Conservation (phyloP, 2,329 filamentous ascomycete species). For the Chaetothyriales sp. region DNA sequence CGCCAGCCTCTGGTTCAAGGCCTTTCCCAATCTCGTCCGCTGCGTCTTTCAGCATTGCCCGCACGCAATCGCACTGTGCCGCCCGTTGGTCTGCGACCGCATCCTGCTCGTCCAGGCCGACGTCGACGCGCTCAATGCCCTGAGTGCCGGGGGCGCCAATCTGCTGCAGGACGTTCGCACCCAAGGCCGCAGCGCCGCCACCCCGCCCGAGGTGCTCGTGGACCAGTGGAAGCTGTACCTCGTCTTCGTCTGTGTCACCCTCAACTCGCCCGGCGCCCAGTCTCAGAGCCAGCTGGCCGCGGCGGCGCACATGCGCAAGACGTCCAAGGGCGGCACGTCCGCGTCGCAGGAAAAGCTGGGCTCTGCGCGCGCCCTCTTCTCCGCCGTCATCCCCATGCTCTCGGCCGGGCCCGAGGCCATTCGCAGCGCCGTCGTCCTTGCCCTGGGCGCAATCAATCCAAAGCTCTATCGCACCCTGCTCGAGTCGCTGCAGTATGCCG, state of each 20-base stretch:
- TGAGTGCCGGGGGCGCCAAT: conserved; percentile 32
- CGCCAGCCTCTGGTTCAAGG: conserved; percentile 90
- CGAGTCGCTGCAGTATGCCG: conserved; percentile 77
- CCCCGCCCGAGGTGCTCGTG: conserved; percentile 72
- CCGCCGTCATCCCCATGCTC: conserved; percentile 76
- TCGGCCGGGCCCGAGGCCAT: conserved; percentile 68
- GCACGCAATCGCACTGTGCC: conserved; percentile 76
- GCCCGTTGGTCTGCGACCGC: conserved; percentile 84
- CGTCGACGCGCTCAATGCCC: conserved; percentile 67
- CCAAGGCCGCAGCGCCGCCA: conserved; percentile 44
- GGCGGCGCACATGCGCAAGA: conserved; percentile 66
- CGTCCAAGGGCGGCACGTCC: conserved; percentile 45
- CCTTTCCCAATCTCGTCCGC: conserved; percentile 88
- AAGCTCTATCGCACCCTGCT: conserved; percentile 84
- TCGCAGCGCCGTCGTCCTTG: conserved; percentile 76
- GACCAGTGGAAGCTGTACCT: conserved; percentile 98
- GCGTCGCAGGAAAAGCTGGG: conserved; percentile 60
- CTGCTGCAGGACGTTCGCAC: conserved; percentile 25
- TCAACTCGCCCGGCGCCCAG: conserved; percentile 65
- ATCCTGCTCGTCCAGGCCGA: conserved; percentile 85
- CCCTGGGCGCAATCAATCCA: conserved; percentile 86
- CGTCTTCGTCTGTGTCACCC: conserved; percentile 90
- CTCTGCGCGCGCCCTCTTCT: conserved; percentile 78
- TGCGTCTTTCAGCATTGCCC: conserved; percentile 84
- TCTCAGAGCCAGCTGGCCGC: conserved; percentile 45